Conservation (phyloP, 768 basidiomycete species). For the Russula vinacea region DNA sequence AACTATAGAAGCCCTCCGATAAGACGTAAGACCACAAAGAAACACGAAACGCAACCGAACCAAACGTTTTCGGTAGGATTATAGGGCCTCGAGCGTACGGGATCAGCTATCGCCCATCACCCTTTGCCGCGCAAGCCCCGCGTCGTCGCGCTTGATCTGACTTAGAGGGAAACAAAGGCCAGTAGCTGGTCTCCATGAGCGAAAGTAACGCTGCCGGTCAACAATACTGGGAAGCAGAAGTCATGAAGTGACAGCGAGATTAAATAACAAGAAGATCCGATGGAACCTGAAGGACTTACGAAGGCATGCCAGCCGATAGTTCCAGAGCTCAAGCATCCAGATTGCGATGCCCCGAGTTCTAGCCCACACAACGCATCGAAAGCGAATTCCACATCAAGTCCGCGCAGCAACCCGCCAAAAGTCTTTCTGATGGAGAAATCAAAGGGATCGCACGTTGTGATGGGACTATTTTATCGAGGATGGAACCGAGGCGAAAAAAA, state of each 20-base stretch:
- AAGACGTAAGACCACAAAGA: not conserved
- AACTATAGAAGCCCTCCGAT: not conserved
- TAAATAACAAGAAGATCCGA: not conserved
- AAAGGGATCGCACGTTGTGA: not conserved
- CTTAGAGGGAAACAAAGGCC: not conserved
- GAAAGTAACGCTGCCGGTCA: not conserved
- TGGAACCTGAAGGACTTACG: slow-evolving; percentile 1
- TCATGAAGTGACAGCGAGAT: not conserved
- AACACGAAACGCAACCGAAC: not conserved
- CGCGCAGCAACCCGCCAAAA: not conserved
- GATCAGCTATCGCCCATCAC: not conserved
- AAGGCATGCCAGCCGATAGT: not conserved
- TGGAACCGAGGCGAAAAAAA: not conserved
- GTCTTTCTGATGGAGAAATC: not conserved
- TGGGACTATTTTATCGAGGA: not conserved
- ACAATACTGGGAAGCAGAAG: not conserved
- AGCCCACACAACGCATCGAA: not conserved
- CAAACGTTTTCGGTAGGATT: not conserved
- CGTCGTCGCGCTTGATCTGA: not conserved
- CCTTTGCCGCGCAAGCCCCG: not conserved
- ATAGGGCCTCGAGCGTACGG: not conserved
- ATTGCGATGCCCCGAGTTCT: not conserved
- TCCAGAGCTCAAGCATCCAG: not conserved
- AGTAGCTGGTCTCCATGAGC: not conserved
- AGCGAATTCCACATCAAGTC: not conserved